A percentile compares a stretch with the other conserved stretches of the same genome.
phyloP scores from a whole-genome alignment of 345 rosid genomes.

The Ceriops tagal region DNA sequence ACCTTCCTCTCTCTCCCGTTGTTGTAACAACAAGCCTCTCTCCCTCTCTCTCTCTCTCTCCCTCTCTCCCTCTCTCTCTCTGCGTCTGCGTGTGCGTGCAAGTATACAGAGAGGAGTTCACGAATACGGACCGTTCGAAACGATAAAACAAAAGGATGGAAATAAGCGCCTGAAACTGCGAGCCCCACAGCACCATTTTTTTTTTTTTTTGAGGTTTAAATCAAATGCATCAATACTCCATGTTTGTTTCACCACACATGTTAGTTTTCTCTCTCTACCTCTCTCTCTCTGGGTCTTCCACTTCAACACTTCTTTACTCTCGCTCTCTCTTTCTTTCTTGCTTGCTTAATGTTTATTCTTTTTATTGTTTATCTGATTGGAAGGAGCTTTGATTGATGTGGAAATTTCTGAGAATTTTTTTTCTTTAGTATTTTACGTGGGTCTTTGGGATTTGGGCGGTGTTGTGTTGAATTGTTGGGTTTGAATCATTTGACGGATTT shows the following conservation, averaged over 20 bases:
- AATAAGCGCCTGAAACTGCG: slow-evolving; percentile 1
- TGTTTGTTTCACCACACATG: slow-evolving; percentile 17
- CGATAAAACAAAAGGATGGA: background rate
- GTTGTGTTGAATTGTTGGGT: slow-evolving; percentile 1
- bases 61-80: too few species aligned
- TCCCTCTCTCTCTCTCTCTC: too few species aligned
- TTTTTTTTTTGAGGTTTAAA: background rate
- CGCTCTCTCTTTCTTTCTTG: background rate
- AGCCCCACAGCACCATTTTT: background rate
- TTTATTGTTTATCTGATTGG: background rate
- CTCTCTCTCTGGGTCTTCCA: background rate
- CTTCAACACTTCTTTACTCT: slow-evolving; percentile 2
- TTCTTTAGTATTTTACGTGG: background rate
- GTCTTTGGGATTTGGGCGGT: background rate
- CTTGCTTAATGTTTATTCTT: background rate
- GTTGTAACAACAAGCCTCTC: background rate
- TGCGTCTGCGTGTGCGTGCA: background rate
- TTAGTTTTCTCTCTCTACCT: background rate
- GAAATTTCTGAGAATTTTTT: too few species aligned
- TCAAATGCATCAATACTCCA: background rate
- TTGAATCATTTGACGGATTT: slow-evolving; percentile 11
- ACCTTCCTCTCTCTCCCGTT: background rate
- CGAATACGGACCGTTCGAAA: background rate
- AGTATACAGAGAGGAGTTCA: background rate
- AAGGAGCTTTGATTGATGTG: background rate